Evolutionary conservation across 2,329 filamentous ascomycete species (phyloP).

Genomic region (Sarocladium strictum): DNA sequence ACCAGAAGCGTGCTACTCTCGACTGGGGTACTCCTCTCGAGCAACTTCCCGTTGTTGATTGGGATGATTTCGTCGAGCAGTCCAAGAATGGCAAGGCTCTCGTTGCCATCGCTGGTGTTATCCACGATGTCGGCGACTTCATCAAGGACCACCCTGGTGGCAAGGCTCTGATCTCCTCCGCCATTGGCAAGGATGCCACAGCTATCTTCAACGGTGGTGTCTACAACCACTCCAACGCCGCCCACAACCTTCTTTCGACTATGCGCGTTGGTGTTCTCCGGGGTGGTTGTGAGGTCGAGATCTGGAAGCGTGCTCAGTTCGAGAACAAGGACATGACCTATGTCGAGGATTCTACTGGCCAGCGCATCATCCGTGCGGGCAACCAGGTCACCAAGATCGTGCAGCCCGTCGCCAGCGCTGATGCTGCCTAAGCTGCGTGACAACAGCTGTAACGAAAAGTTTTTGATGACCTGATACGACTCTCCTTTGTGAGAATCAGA

Average conservation of each 20-base stretch:
- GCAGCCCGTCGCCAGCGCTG: constrained; percentile 74
- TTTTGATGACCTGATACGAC: constrained; percentile 4
- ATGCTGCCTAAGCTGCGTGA: constrained; percentile 57
- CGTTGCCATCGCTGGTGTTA: constrained; percentile 73
- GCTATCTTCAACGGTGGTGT: constrained; percentile 90
- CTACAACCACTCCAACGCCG: constrained; percentile 84
- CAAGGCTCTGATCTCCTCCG: constrained; percentile 76
- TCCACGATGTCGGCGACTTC: constrained; percentile 79
- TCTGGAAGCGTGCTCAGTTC: constrained; percentile 82
- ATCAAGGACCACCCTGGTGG: constrained; percentile 89
- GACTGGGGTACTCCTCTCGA: constrained; percentile 85
- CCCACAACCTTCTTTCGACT: constrained; percentile 81
- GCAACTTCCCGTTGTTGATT: constrained; percentile 77
- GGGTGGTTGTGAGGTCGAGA: constrained; percentile 83
- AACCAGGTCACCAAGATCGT: constrained; percentile 78
- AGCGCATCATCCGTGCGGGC: constrained; percentile 80
- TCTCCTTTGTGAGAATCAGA: constrained; percentile 1
- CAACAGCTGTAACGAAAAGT: not conserved
- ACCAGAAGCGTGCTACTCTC: constrained; percentile 74
- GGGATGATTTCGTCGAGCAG: constrained; percentile 78
- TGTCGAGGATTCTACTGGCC: constrained; percentile 73
- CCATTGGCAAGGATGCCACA: constrained; percentile 81
- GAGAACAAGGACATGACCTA: constrained; percentile 79
- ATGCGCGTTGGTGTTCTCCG: constrained; percentile 85
- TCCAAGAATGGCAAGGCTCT: constrained; percentile 70